phyloP scores from a whole-genome alignment of 768 basidiomycete genomes.

The Pleurotus giganteus region DNA sequence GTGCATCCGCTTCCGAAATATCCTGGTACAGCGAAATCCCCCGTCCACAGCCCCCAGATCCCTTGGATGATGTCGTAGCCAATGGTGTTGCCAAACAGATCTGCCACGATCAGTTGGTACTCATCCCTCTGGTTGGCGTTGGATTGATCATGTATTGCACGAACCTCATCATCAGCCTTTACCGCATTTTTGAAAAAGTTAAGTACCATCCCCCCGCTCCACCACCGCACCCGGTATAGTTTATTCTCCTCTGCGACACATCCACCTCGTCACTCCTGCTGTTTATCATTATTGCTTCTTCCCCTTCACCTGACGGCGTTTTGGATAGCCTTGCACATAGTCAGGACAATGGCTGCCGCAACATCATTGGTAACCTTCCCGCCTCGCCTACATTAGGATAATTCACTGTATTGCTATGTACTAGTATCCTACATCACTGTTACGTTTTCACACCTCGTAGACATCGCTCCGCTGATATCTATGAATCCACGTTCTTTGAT shows the following conservation, averaged over 20 bases:
- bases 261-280: not conserved
- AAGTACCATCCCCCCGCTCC: slow-evolving; percentile 58
- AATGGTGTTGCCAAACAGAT: slow-evolving; percentile 53
- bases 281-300: slow-evolving; percentile 5
- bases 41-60: slow-evolving; percentile 45
- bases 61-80: slow-evolving; percentile 28
- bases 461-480: not conserved
- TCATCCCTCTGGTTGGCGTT: slow-evolving; percentile 77
- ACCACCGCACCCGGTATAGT: not conserved
- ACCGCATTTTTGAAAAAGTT: slow-evolving; percentile 86
- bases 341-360: slow-evolving; percentile 11
- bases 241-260: not conserved
- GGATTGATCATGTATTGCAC: slow-evolving; percentile 79
- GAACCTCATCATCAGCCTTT: slow-evolving; percentile 82
- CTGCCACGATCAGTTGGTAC: slow-evolving; percentile 72
- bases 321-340: slow-evolving; percentile 2
- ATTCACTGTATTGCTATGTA: slow-evolving; percentile 7
- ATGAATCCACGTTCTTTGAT: not conserved
- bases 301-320: not conserved
- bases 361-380: not conserved
- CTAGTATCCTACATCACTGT: not conserved
- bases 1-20: slow-evolving; percentile 54
- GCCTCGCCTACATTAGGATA: not conserved
- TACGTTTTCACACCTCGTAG: not conserved
- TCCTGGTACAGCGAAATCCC: slow-evolving; percentile 76